These are phyloP conservation scores for Candida insectorum DNA, from an alignment of 805 yeast genomes.

Conservation along the genomic window DNA sequence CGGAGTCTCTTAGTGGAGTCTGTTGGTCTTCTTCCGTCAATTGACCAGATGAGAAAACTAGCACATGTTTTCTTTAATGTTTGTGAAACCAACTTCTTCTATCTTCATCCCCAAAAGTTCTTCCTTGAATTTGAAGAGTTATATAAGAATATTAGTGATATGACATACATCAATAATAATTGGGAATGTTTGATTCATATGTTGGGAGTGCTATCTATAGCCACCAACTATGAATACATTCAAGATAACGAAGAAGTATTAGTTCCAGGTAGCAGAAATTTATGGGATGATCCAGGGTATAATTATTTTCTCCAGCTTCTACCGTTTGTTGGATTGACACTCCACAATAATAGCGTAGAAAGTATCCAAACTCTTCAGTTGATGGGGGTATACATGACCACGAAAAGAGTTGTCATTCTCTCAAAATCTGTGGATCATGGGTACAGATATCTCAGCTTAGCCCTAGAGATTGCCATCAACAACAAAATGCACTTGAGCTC, in stretches of 20 bases:
- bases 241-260: slow-evolving; percentile 6
- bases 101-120: slow-evolving; percentile 10
- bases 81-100: slow-evolving; percentile 17
- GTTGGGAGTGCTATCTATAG: slow-evolving; percentile 11
- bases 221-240: slow-evolving; percentile 15
- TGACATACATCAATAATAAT: slow-evolving; percentile 8
- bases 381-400: slow-evolving; percentile 16
- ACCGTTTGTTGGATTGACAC: slow-evolving; percentile 14
- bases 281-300: slow-evolving; percentile 14
- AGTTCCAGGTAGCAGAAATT: background rate
- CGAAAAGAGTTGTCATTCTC: slow-evolving; percentile 15
- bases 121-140: slow-evolving; percentile 7
- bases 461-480: too few relatives aligned
- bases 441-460: slow-evolving; percentile 12
- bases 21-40: slow-evolving; percentile 10
- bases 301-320: slow-evolving; percentile 11
- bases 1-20: slow-evolving; percentile 8
- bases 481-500: too few relatives aligned
- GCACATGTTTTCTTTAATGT: slow-evolving; percentile 11
- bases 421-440: slow-evolving; percentile 14
- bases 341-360: slow-evolving; percentile 13
- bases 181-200: slow-evolving; percentile 12
- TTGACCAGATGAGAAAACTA: slow-evolving; percentile 8
- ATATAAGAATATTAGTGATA: slow-evolving; percentile 6
- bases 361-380: slow-evolving; percentile 12